Conservation (phyloP, 495 filamentous ascomycete species). For the Neurospora sp. region DNA sequence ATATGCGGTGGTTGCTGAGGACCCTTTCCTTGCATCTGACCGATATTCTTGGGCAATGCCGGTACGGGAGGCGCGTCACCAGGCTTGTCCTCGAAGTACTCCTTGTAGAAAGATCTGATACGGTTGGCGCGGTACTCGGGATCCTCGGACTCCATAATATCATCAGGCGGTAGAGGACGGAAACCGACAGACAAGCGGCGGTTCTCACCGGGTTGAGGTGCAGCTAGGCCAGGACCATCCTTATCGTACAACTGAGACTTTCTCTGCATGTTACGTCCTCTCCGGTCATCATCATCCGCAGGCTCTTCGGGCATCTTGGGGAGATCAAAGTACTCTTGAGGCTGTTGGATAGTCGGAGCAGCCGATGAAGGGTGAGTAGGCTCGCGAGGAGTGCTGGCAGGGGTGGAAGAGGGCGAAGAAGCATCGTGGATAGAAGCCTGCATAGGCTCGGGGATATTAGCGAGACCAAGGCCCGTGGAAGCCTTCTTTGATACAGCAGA, state of each 20-base stretch:
- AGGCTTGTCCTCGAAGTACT: constrained; percentile 83
- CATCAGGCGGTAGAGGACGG: constrained; percentile 82
- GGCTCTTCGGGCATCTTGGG: constrained; percentile 4
- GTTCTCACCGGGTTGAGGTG: constrained; percentile 48
- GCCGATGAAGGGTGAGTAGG: constrained; percentile 1
- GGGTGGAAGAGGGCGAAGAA: constrained; percentile 5
- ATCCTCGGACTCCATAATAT: constrained; percentile 58
- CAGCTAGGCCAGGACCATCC: constrained; percentile 33
- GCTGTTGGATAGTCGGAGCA: constrained; percentile 16
- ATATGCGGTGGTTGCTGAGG: neutral
- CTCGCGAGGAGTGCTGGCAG: constrained; percentile 3
- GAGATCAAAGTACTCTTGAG: constrained; percentile 19
- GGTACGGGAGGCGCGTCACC: constrained; percentile 32
- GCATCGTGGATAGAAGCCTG: constrained; percentile 13
- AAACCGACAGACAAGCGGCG: constrained; percentile 78
- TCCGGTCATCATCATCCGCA: constrained; percentile 12
- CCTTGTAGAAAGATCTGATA: constrained; percentile 97
- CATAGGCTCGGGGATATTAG: constrained; percentile 6
- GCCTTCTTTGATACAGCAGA: constrained; percentile 12
- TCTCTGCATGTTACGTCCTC: constrained; percentile 25
- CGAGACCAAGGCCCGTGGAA: constrained; percentile 13
- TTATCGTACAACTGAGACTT: constrained; percentile 24
- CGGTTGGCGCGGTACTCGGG: constrained; percentile 91
- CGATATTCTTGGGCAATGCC: constrained; percentile 46
- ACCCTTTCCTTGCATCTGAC: neutral